Evolutionary conservation across 805 yeast species (phyloP), one percentile per base, ranked within the genome.

Genomic region (Nakazawaea molendinolei): DNA sequence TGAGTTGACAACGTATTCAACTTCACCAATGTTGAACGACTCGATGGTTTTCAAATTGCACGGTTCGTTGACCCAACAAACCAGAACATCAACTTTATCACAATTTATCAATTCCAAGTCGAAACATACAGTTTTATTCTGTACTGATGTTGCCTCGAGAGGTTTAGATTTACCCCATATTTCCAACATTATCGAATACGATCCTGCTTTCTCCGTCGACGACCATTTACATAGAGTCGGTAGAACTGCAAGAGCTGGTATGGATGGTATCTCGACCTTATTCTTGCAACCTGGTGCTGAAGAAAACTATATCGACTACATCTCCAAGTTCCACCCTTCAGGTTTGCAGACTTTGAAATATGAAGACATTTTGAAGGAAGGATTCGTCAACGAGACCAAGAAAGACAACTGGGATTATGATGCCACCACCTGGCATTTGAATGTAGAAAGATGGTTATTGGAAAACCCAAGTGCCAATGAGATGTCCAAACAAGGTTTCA

Each of bases 111-210:
- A 51, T 33, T 53, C 49, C 29, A 63, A 63, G 62, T 26, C 64
- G 68, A 69, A 69, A 39, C 79, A 79, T 49, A 69, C 80, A 2
- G 68, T 92, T 15, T 66, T 92, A 50, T 74, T 92, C 48, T 90
- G 97, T 67, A 92, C 99, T 0, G 99, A 92, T 69, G 97, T 92
- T 43, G 98, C 97, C 0, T 79, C 97, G 23, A 77, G 99, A 62
- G 99, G 99, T 44, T 68, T 92, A 44, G 99, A 92, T 66, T 63
- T 92, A 39, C 95, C 96, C 2, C 71, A 76, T 34, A 86, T 92
- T 40, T 74, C 92, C 30, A 75, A 80, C 32, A 95, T 92, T 22
- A 68, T 92, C 14, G 98, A 92, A 56, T 81, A 79, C 49, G 99
- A 92, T 54, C 96, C 99, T 3, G 96, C 98, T 5, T 89, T 90